These are phyloP conservation scores for Candida nanaspora DNA, from an alignment of 805 yeast species.

Conservation along the genomic window DNA sequence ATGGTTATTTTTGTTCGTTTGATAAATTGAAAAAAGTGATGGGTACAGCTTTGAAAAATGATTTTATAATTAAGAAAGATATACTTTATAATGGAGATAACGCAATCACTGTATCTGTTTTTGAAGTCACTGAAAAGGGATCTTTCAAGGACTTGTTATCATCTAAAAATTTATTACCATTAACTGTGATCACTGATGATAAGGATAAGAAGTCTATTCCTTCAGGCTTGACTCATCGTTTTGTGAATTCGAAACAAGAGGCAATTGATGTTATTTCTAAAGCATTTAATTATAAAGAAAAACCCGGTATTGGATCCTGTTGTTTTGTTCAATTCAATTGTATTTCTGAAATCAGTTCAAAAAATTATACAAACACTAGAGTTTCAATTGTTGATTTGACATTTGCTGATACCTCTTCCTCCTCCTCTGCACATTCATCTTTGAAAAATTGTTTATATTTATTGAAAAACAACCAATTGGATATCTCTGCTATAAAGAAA, in stretches of 20 bases:
- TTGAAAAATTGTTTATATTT: too few species aligned
- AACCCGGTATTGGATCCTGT: neutral
- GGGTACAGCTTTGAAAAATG: neutral
- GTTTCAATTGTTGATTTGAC: too few species aligned
- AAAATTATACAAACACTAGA: too few species aligned
- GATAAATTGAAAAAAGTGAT: neutral
- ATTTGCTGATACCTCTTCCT: too few species aligned
- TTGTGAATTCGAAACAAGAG: neutral
- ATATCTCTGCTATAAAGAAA: too few species aligned
- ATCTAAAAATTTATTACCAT: neutral
- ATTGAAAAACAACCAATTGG: neutral
- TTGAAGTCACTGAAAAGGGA: neutral
- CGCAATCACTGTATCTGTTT: neutral
- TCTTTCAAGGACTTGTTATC: neutral
- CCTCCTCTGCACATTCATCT: too few species aligned
- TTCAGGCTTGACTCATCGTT: neutral
- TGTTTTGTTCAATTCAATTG: neutral
- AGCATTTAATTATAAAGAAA: neutral
- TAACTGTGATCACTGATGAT: neutral
- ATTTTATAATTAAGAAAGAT: too few species aligned
- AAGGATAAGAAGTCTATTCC: neutral
- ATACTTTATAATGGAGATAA: too few species aligned
- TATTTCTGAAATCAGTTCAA: neutral
- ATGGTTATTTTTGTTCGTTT: neutral
- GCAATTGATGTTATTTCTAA: neutral